A percentile compares a stretch with the other conserved stretches of the same genome.
Conservation (phyloP, 441 rosid genomes). For the Euphorbia schlechtendalii region DNA sequence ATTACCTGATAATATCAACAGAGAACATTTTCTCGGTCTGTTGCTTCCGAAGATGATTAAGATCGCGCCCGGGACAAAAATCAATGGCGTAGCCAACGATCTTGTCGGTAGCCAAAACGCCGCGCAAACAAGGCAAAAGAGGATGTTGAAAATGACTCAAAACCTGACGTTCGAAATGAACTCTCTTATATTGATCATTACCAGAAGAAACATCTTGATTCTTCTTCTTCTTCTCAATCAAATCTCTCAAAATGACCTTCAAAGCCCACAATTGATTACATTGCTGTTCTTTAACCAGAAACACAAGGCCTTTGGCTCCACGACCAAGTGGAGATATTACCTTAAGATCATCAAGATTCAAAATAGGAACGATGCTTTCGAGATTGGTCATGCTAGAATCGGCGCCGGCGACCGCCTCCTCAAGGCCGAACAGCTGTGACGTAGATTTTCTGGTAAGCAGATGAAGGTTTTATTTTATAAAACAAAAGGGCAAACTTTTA, state of each 20-base stretch:
- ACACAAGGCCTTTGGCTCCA: slow-evolving; percentile 84
- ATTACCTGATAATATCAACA: slow-evolving; percentile 49
- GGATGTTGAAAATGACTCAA: slow-evolving; percentile 53
- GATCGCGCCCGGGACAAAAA: slow-evolving; percentile 71
- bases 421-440: background rate
- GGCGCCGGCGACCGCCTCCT: background rate
- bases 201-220: slow-evolving; percentile 10
- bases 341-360: slow-evolving; percentile 33
- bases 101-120: slow-evolving; percentile 49
- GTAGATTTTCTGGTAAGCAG: background rate
- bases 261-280: slow-evolving; percentile 42
- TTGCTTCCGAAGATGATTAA: slow-evolving; percentile 39
- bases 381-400: slow-evolving; percentile 20
- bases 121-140: slow-evolving; percentile 59
- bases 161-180: slow-evolving; percentile 56
- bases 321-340: slow-evolving; percentile 58
- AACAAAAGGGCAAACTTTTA: no score
- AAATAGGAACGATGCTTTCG: slow-evolving; percentile 19
- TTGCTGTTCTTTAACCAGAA: slow-evolving; percentile 36
- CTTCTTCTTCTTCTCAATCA: slow-evolving; percentile 41
- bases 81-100: slow-evolving; percentile 71
- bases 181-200: slow-evolving; percentile 38
- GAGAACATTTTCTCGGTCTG: slow-evolving; percentile 77
- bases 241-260: slow-evolving; percentile 55
- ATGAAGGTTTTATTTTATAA: background rate